Evolutionary conservation across 306 rosid species (phyloP).

Genomic region (Malus sylvestris): DNA sequence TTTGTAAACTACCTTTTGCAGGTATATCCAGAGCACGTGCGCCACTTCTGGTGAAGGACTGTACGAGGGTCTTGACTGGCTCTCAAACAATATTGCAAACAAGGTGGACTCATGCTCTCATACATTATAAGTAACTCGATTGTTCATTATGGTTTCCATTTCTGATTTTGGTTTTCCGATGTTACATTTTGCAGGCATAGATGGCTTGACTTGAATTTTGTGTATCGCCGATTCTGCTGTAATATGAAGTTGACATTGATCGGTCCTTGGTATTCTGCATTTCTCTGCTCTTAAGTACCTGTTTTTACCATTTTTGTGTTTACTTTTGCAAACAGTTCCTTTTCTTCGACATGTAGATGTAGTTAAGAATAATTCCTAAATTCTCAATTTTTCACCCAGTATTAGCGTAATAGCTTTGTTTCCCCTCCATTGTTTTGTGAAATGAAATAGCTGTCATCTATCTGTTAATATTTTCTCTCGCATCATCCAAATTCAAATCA

Average conservation of each 20-base stretch:
- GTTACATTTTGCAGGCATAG: conserved; percentile 52
- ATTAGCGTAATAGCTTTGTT: conserved; percentile 17
- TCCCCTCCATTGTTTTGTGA: conserved; percentile 4
- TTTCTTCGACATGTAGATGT: conserved; percentile 21
- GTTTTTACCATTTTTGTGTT: conserved; percentile 21
- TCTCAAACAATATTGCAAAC: conserved; percentile 77
- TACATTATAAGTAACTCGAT: neutral
- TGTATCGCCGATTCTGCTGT: conserved; percentile 11
- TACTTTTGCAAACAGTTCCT: conserved; percentile 17
- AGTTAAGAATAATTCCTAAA: conserved; percentile 35
- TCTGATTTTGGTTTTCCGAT: neutral
- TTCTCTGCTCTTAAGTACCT: conserved; percentile 26
- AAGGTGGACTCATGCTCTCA: conserved; percentile 33
- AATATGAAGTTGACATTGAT: conserved; percentile 16
- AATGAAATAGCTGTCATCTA: neutral
- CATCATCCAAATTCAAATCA: neutral
- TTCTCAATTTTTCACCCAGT: conserved; percentile 6
- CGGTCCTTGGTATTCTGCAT: conserved; percentile 14
- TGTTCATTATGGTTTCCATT: neutral
- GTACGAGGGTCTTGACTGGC: conserved; percentile 87
- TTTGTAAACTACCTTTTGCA: conserved; percentile 4
- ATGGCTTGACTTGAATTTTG: conserved; percentile 11
- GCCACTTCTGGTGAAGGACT: conserved; percentile 89
- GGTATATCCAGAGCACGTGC: conserved; percentile 91
- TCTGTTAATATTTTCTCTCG: neutral